Evolutionary conservation across 2,329 filamentous ascomycete genomes (phyloP).

Genomic region (Fusarium zealandicum): DNA sequence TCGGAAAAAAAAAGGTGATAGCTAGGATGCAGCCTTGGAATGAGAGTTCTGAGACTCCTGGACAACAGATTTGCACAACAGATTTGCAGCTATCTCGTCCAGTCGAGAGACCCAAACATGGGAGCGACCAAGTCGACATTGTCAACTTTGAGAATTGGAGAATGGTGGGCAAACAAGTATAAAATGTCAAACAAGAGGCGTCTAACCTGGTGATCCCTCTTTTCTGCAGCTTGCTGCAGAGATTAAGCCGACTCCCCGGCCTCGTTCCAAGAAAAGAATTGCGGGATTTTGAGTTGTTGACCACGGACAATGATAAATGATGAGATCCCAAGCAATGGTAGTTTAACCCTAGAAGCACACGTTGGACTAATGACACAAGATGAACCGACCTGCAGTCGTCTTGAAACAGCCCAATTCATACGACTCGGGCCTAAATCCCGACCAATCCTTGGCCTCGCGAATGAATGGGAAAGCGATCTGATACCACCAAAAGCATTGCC

Average conservation of each 20-base stretch:
- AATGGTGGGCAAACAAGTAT: neutral
- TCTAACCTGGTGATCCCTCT: conserved; percentile 8
- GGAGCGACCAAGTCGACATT: neutral
- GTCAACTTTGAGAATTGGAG: neutral
- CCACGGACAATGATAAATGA: neutral
- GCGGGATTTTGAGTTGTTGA: conserved; percentile 27
- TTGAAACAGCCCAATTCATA: neutral
- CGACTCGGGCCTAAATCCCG: neutral
- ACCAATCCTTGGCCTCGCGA: conserved; percentile 21
- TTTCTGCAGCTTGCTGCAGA: too few relatives aligned
- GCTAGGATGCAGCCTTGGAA: conserved; percentile 9
- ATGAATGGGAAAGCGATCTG: conserved; percentile 13
- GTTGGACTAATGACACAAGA: neutral
- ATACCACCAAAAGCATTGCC: conserved; percentile 15
- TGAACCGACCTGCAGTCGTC: neutral
- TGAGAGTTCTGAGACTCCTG: conserved; percentile 13
- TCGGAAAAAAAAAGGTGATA: too few relatives aligned
- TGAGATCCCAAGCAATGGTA: neutral
- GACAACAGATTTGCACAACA: neutral
- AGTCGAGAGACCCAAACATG: neutral
- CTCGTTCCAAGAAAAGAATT: neutral
- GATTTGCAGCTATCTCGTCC: neutral
- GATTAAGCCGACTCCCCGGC: neutral
- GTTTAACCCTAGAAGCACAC: neutral
- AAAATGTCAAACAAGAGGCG: conserved; percentile 6